Evolutionary conservation across 2,329 filamentous ascomycete species (phyloP), one percentile per base, ranked within the genome.

Genomic region (Aspergillus fijiensis): DNA sequence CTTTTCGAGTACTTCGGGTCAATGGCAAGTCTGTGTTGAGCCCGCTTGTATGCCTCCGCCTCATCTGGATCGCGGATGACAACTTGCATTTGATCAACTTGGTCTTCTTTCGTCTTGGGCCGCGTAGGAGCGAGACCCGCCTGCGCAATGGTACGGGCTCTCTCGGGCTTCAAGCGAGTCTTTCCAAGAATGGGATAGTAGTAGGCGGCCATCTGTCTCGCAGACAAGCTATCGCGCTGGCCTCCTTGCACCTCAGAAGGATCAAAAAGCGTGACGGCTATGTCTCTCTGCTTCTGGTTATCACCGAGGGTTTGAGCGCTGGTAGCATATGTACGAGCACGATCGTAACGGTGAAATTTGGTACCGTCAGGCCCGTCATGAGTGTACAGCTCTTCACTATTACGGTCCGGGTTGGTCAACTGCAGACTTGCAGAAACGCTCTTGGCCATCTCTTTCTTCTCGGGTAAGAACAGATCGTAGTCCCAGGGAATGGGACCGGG

Each of bases 311-410:
- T 74, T 67, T 87, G 85, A 25, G 80, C 76, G 57, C 77, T 80
- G 2, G 85, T 86, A 61, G 86, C 84, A 72, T 87, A 89, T n/a
- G 81, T 84, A 42, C 85, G 83, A 23, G 84, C 69, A 57, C 83
- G 82, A 57, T 84, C 80, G 72, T 80, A 87, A 55, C 81, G 82
- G 75, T 85, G 85, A 67, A 74, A 79, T 60, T 72, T 78, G 19
- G 65, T 66, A 52, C 77, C 77, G 50, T 82, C 80, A 4, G 76
- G 67, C 51, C 72, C 72, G 51, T 79, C 74, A 57, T 78, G 66
- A 6, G 78, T 73, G 76, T 86, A 82, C 55, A 83, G 75, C 3
- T 74, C 77, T 35, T 81, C 77, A 57, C 83, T 79, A 61, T 86
- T 81, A 61, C 83, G 80, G 51, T 82, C 76, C 1, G 82, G 78